Evolutionary conservation across 1,284 basidiomycete species (phyloP).

Genomic region (Naganishia albida): DNA sequence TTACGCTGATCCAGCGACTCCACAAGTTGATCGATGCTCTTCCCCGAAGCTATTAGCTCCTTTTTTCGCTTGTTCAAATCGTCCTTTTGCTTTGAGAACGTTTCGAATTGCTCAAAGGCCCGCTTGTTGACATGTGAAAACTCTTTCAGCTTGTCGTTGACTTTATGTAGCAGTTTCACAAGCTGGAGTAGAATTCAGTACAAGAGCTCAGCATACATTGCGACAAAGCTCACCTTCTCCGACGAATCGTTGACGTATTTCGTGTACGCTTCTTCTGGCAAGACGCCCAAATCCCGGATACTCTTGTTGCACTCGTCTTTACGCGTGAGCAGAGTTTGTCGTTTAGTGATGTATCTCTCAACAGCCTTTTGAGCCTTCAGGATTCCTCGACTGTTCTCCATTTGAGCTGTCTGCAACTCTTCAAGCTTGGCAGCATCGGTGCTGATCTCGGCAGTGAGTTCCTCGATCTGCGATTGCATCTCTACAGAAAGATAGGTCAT

Average conservation of each 20-base stretch:
- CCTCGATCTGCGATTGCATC: slow-evolving; percentile 60
- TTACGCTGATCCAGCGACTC: slow-evolving; percentile 93
- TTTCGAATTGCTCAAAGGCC: slow-evolving; percentile 96
- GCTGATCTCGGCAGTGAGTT: slow-evolving; percentile 66
- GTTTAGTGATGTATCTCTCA: slow-evolving; percentile 89
- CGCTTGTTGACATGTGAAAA: slow-evolving; percentile 99
- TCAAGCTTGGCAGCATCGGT: slow-evolving; percentile 70
- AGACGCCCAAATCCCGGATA: slow-evolving; percentile 91
- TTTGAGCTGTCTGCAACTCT: slow-evolving; percentile 73
- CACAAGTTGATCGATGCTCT: slow-evolving; percentile 92
- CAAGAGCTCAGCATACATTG: slow-evolving; percentile 4
- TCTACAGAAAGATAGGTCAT: slow-evolving; percentile 40
- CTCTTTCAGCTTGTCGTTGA: slow-evolving; percentile 91
- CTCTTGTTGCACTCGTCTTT: slow-evolving; percentile 92
- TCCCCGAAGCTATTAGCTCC: slow-evolving; percentile 84
- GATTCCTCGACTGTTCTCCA: slow-evolving; percentile 80
- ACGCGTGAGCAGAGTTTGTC: slow-evolving; percentile 75
- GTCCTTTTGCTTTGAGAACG: slow-evolving; percentile 96
- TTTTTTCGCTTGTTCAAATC: slow-evolving; percentile 80
- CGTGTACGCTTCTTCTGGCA: slow-evolving; percentile 96
- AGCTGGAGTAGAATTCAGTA: slow-evolving; percentile 59
- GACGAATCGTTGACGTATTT: slow-evolving; percentile 80
- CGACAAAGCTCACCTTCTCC: slow-evolving; percentile 66
- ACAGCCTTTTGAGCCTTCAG: slow-evolving; percentile 90
- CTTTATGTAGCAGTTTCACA: slow-evolving; percentile 82